These are phyloP conservation scores for Verticillium albo-atrum DNA, from an alignment of 2,329 filamentous ascomycete genomes.

Conservation along the genomic window DNA sequence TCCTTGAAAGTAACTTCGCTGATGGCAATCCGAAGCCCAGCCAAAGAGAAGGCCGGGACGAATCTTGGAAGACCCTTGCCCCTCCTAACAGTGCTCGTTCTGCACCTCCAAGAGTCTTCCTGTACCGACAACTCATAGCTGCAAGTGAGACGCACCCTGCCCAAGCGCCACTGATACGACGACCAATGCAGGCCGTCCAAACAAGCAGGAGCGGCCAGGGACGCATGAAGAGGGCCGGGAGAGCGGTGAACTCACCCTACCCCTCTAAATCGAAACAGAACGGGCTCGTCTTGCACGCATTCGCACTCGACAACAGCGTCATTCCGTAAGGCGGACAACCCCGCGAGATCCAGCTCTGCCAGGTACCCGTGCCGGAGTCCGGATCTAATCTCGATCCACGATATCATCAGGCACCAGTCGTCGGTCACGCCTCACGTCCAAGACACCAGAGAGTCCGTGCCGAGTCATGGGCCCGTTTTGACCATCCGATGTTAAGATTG, in stretches of 20 bases:
- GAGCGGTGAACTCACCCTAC: background rate
- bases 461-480: background rate
- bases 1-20: background rate
- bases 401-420: background rate
- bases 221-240: background rate
- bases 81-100: background rate
- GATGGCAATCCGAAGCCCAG: background rate
- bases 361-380: background rate
- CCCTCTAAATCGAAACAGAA: background rate
- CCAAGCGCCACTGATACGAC: background rate
- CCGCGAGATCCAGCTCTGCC: background rate
- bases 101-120: background rate
- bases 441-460: background rate
- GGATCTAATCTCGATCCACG: background rate
- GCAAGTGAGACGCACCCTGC: background rate
- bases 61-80: background rate
- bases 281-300: background rate
- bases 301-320: background rate
- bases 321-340: background rate
- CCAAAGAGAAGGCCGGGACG: background rate
- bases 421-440: background rate
- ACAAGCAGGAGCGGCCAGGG: background rate
- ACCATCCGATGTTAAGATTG: background rate
- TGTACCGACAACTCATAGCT: background rate
- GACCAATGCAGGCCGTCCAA: background rate